phyloP scores from a whole-genome alignment of 768 basidiomycete species.

The Stropharia rugosoannulata region DNA sequence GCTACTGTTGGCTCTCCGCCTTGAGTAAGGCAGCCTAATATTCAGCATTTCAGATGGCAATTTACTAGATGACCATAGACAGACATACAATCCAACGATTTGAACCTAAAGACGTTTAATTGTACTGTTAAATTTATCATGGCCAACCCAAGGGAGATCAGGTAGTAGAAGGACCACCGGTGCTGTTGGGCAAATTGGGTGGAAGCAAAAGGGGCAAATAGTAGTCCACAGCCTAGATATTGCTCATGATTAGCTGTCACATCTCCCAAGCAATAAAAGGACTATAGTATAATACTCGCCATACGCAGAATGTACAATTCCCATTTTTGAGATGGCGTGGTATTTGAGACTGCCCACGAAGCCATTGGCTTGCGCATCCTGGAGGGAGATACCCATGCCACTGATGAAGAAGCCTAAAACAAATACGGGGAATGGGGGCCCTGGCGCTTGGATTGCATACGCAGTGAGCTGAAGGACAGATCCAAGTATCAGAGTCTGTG shows the following conservation, averaged over 20 bases:
- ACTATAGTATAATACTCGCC: constrained; percentile 27
- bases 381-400: constrained; percentile 38
- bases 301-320: constrained; percentile 43
- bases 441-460: constrained; percentile 50
- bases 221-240: constrained; percentile 54
- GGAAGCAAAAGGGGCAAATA: constrained; percentile 68
- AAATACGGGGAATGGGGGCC: constrained; percentile 62
- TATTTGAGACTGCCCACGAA: constrained; percentile 58
- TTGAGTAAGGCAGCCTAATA: constrained; percentile 48
- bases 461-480: constrained; percentile 52
- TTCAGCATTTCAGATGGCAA: background rate
- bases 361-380: constrained; percentile 73
- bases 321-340: constrained; percentile 57
- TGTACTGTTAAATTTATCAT: constrained; percentile 51
- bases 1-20: constrained; percentile 45
- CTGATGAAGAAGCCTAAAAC: constrained; percentile 42
- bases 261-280: background rate
- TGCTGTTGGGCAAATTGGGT: constrained; percentile 71
- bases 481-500: constrained; percentile 25
- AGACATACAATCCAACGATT: constrained; percentile 59
- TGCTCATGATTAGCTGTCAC: constrained; percentile 6
- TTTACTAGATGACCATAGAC: background rate
- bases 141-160: constrained; percentile 67
- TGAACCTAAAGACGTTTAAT: constrained; percentile 57
- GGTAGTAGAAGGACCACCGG: constrained; percentile 77